These are phyloP conservation scores for Fusarium virguliforme DNA, from an alignment of 2,329 filamentous ascomycete genomes.

Conservation along the genomic window DNA sequence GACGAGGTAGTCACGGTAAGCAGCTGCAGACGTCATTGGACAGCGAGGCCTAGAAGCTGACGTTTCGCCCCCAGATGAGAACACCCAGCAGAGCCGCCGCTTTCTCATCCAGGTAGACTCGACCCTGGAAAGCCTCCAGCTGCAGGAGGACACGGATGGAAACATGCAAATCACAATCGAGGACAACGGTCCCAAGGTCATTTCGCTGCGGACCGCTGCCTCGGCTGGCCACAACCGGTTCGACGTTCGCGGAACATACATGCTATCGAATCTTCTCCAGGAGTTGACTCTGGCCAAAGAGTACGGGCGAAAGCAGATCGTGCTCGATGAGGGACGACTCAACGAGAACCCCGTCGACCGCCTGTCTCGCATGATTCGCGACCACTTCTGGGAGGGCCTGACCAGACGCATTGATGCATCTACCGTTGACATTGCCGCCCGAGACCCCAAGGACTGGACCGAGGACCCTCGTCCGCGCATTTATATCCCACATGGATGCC, in stretches of 20 bases:
- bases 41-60: constrained; percentile 20
- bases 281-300: constrained; percentile 94
- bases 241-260: constrained; percentile 95
- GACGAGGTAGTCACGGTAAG: constrained; percentile 73
- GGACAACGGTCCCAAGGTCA: constrained; percentile 91
- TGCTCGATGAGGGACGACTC: constrained; percentile 90
- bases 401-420: constrained; percentile 92
- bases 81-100: constrained; percentile 76
- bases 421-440: constrained; percentile 87
- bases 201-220: constrained; percentile 86
- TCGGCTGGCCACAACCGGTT: constrained; percentile 90
- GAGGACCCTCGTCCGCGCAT: constrained; percentile 90
- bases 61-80: constrained; percentile 74
- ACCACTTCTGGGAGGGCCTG: constrained; percentile 93
- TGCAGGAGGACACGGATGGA: constrained; percentile 91
- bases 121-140: constrained; percentile 83
- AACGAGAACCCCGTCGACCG: constrained; percentile 96
- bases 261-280: constrained; percentile 96
- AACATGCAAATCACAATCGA: constrained; percentile 99
- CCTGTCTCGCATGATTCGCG: constrained; percentile 86
- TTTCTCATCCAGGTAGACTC: constrained; percentile 91
- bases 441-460: constrained; percentile 97
- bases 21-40: constrained; percentile 3
- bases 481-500: constrained; percentile 88
- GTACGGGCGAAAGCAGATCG: constrained; percentile 89